A percentile compares a stretch with the other conserved stretches of the same genome.
Conservation (phyloP, 169 alveolate species). For the Babesia sp. region DNA sequence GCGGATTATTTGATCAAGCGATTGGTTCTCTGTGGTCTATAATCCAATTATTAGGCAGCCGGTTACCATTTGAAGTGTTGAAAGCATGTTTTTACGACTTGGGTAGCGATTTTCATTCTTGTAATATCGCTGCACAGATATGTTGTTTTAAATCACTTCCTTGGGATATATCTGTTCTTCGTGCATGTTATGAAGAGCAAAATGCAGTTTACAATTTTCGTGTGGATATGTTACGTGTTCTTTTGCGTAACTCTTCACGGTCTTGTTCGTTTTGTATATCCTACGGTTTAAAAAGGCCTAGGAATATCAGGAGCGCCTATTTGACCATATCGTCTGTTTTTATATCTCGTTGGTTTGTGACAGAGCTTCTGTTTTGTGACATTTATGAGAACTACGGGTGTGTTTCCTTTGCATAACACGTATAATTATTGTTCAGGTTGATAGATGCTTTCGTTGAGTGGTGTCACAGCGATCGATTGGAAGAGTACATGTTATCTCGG, state of each 20-base stretch:
- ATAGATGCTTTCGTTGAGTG: conserved; percentile 20
- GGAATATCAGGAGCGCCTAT: background rate
- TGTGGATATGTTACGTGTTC: conserved; percentile 8
- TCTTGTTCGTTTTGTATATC: conserved; percentile 7
- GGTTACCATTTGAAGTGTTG: conserved; percentile 27
- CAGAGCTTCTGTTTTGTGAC: background rate
- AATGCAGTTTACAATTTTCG: background rate
- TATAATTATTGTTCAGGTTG: background rate
- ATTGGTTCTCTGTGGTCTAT: conserved; percentile 13
- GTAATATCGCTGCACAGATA: conserved; percentile 46
- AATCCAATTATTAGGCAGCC: background rate
- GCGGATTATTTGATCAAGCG: background rate
- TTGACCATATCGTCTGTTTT: background rate
- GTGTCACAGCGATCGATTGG: conserved; percentile 18
- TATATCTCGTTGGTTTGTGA: conserved; percentile 19
- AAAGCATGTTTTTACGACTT: conserved; percentile 51
- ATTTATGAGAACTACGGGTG: conserved; percentile 2
- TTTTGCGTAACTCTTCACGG: background rate
- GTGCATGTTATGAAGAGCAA: background rate
- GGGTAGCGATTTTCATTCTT: conserved; percentile 45
- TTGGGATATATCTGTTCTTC: background rate
- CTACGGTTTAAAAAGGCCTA: conserved; percentile 2
- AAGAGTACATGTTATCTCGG: conserved; percentile 21
- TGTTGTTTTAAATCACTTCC: conserved; percentile 19
- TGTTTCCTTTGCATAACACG: background rate